Evolutionary conservation across 1,284 basidiomycete genomes (phyloP), one percentile per base, ranked within the genome.

Genomic region (Sporisorium graminicola): DNA sequence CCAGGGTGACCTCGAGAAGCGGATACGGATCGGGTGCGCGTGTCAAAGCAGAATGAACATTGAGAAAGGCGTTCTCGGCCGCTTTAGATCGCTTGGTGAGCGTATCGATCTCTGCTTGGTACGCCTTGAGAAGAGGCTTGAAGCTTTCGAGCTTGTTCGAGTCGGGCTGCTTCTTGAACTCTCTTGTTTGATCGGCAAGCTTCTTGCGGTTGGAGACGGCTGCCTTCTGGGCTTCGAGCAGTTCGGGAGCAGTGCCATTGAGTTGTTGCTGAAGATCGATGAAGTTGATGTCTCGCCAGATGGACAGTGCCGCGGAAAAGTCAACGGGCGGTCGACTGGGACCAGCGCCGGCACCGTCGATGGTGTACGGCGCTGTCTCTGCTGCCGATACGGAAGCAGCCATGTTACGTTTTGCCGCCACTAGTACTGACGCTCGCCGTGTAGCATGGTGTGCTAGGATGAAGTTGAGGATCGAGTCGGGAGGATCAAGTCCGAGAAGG

Each of bases 11-110:
- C 82, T 99, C 95, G 16, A 99, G 90, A 6, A 98, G 88, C 5
- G 96, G 96, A 84, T 95, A 97, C 18, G 96, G 97, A 86, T 99
- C 96, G 0, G 95, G 95, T 7, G 94, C 95, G 82, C 96, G 94
- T 0, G 94, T 93, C 4, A 99, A 87, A 0, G 78, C 71, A 9
- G 72, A 70, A 20, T 72, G 58, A 14, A 95, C 91, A 79, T 92
- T 93, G 33, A 98, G 88, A 86, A 99, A 97, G 0, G 94, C 93
- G 81, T 93, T 95, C 88, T 98, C 96, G 1, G 95, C 92, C 18
- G 90, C 87, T 85, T 97, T 98, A 33, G 92, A 93, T 8, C 96
- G 91, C 76, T 94, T 93, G 0, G 95, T 98, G 67, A 99, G 90
- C 79, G 88, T 92, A 87, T 99, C 96, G 71, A 99, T 98, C 87